Percentiles rank a stretch among this genome's conserved stretches.
These are phyloP conservation scores for Trametopsis cervina DNA, from an alignment of 768 basidiomycete genomes.

Conservation along the genomic window DNA sequence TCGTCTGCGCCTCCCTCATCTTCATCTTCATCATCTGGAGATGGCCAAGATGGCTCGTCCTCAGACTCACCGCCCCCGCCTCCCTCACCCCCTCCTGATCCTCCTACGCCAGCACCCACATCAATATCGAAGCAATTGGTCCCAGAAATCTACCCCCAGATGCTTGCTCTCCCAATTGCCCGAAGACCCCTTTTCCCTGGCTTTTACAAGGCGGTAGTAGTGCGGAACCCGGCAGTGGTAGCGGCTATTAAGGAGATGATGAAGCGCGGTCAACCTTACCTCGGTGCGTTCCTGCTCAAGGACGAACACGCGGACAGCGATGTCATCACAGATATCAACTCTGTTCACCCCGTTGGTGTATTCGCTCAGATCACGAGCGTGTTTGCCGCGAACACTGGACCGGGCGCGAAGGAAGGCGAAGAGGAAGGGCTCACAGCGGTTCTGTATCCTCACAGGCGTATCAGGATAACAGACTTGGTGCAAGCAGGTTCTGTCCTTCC, in stretches of 20 bases:
- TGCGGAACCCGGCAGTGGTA: constrained; percentile 86
- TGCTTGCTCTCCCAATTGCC: constrained; percentile 92
- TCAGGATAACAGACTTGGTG: constrained; percentile 81
- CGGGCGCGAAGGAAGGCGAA: constrained; percentile 61
- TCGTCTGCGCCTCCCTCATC: constrained; percentile 32
- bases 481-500: constrained; percentile 44
- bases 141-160: constrained; percentile 88
- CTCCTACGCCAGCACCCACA: constrained; percentile 33
- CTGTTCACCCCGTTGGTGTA: constrained; percentile 89
- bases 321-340: constrained; percentile 80
- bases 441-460: constrained; percentile 87
- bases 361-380: constrained; percentile 97
- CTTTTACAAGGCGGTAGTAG: constrained; percentile 96
- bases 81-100: constrained; percentile 30
- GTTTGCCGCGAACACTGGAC: constrained; percentile 53
- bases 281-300: constrained; percentile 94
- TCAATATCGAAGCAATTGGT: constrained; percentile 82
- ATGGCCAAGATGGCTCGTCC: constrained; percentile 19
- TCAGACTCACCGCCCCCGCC: constrained; percentile 34
- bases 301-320: constrained; percentile 91
- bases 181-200: constrained; percentile 94
- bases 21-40: constrained; percentile 36
- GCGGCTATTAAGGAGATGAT: constrained; percentile 95
- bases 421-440: constrained; percentile 94
- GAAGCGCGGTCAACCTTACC: constrained; percentile 93